Evolutionary conservation across 1,284 basidiomycete species (phyloP).

Genomic region (Hemileia vastatrix): DNA sequence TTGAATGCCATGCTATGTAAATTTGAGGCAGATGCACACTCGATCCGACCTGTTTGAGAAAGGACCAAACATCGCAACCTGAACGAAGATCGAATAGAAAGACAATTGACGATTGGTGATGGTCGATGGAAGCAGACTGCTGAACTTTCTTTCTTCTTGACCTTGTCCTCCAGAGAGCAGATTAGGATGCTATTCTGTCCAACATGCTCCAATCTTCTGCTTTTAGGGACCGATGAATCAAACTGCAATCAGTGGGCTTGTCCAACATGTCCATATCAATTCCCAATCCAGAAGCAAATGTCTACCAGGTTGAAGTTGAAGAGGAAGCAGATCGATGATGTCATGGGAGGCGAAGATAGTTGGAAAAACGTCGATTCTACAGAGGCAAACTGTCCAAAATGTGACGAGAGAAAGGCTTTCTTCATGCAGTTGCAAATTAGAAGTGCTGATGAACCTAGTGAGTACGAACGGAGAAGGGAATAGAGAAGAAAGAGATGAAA

Average conservation of each 20-base stretch:
- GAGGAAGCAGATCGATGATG: slow-evolving; percentile 37
- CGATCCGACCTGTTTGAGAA: too few relatives aligned
- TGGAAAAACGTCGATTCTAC: slow-evolving; percentile 44
- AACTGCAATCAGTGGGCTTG: slow-evolving; percentile 41
- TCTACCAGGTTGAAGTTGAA: slow-evolving; percentile 35
- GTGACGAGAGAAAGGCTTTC: slow-evolving; percentile 41
- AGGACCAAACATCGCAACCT: too few relatives aligned
- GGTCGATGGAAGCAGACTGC: too few relatives aligned
- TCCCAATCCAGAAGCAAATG: slow-evolving; percentile 41
- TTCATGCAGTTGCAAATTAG: slow-evolving; percentile 44
- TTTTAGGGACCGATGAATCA: slow-evolving; percentile 31
- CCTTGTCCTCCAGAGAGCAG: too few relatives aligned
- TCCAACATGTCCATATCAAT: slow-evolving; percentile 42
- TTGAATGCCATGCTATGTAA: too few relatives aligned
- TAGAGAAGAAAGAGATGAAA: too few relatives aligned
- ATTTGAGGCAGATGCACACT: too few relatives aligned
- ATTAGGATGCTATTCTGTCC: slow-evolving; percentile 41
- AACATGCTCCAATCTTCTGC: slow-evolving; percentile 41
- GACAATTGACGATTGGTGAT: too few relatives aligned
- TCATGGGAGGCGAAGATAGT: slow-evolving; percentile 35
- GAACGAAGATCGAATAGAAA: too few relatives aligned
- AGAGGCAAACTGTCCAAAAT: slow-evolving; percentile 40
- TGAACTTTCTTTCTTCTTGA: too few relatives aligned
- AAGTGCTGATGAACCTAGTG: slow-evolving; percentile 43
- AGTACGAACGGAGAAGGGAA: too few relatives aligned